These are phyloP conservation scores for Monosporozyma solicola DNA, from an alignment of 805 yeast genomes.

Conservation along the genomic window DNA sequence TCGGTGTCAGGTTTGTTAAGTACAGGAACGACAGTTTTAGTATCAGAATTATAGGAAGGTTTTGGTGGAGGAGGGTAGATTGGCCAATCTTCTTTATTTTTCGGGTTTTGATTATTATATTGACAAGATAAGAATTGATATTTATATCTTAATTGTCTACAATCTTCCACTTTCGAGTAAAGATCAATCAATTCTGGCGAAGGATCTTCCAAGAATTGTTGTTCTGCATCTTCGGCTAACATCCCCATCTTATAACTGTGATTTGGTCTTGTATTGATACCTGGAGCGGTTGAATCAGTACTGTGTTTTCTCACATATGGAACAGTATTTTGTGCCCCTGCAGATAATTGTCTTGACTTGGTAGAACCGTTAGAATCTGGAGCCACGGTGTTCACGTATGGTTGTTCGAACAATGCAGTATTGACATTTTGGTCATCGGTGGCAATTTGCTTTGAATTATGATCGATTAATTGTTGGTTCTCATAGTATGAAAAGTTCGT, in stretches of 20 bases:
- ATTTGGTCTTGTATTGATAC: not conserved
- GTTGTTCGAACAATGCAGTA: conserved; percentile 13
- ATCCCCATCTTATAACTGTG: conserved; percentile 37
- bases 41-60: conserved; percentile 67
- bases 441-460: conserved; percentile 24
- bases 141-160: conserved; percentile 67
- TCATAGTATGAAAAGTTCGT: conserved; percentile 30
- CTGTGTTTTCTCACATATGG: conserved; percentile 8
- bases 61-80: conserved; percentile 92
- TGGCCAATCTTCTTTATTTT: conserved; percentile 62
- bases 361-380: not conserved
- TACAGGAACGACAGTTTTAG: conserved; percentile 42
- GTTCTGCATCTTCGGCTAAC: conserved; percentile 41
- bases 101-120: conserved; percentile 71
- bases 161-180: conserved; percentile 50
- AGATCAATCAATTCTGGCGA: conserved; percentile 60
- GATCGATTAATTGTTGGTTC: conserved; percentile 23
- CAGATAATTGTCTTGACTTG: conserved; percentile 15
- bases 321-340: conserved; percentile 19
- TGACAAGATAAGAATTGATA: conserved; percentile 69
- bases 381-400: conserved; percentile 3
- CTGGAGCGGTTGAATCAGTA: not conserved
- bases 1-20: conserved; percentile 34
- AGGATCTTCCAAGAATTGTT: conserved; percentile 47
- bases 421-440: conserved; percentile 19